Evolutionary conservation across 2,329 filamentous ascomycete genomes (phyloP).

Genomic region (Aspergillus sclerotialis): DNA sequence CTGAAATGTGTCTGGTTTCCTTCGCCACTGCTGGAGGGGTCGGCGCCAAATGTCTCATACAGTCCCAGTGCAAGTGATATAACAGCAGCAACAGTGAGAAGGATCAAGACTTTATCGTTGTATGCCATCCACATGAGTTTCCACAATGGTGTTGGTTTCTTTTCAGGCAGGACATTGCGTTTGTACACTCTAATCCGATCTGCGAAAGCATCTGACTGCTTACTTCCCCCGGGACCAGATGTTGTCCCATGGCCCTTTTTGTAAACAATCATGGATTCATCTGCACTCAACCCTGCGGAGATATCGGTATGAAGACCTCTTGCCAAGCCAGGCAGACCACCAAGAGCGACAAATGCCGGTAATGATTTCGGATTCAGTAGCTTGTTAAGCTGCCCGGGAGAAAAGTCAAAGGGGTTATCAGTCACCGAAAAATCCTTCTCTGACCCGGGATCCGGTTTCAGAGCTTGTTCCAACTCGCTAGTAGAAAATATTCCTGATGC

Average conservation of each 20-base stretch:
- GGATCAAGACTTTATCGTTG: constrained; percentile 61
- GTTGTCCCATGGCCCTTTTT: background rate
- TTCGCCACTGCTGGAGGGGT: too few relatives aligned
- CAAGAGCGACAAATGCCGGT: constrained; percentile 70
- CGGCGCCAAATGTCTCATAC: constrained; percentile 53
- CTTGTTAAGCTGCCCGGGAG: too few relatives aligned
- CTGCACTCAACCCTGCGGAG: constrained; percentile 62
- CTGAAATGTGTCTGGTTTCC: too few relatives aligned
- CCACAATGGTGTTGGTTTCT: constrained; percentile 52
- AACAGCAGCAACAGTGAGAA: constrained; percentile 57
- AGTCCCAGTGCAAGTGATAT: constrained; percentile 61
- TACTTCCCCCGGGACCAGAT: background rate
- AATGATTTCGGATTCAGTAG: too few relatives aligned
- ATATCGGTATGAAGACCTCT: constrained; percentile 66
- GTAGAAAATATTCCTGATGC: constrained; percentile 6
- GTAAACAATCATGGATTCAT: constrained; percentile 47
- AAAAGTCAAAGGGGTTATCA: too few relatives aligned
- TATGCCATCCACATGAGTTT: constrained; percentile 58
- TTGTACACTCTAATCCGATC: constrained; percentile 52
- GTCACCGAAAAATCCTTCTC: too few relatives aligned
- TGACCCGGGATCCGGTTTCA: constrained; percentile 66
- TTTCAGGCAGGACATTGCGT: constrained; percentile 53
- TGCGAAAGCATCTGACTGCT: constrained; percentile 29
- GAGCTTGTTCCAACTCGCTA: constrained; percentile 42
- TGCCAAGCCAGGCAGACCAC: constrained; percentile 67